Conservation (phyloP, 1,139 yeast genomes). For the Pichia sp. region DNA sequence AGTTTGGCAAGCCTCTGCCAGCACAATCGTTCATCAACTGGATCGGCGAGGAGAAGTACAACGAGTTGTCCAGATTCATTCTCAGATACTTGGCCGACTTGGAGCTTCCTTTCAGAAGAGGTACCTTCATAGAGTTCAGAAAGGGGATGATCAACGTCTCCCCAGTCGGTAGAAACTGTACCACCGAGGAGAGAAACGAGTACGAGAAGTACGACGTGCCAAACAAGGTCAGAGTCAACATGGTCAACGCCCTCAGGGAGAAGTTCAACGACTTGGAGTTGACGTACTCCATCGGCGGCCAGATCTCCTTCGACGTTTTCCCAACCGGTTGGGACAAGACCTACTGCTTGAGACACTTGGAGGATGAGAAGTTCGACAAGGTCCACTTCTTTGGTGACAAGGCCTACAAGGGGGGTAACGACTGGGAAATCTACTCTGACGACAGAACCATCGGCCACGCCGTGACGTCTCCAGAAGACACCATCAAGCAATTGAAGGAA, state of each 20-base stretch:
- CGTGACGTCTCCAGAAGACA: conserved; percentile 83
- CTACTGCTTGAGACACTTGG: conserved; percentile 91
- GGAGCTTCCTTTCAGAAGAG: conserved; percentile 92
- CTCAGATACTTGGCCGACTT: conserved; percentile 77
- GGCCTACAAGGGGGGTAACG: conserved; percentile 96
- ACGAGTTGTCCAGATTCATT: conserved; percentile 78
- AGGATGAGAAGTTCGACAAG: conserved; percentile 71
- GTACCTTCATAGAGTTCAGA: conserved; percentile 97
- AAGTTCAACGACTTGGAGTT: conserved; percentile 78
- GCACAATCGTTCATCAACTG: conserved; percentile 90
- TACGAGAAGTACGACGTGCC: conserved; percentile 78
- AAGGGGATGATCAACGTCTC: conserved; percentile 98
- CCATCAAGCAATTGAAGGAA: conserved; percentile 79
- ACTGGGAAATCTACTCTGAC: conserved; percentile 91
- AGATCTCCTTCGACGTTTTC: conserved; percentile 97
- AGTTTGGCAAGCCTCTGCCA: conserved; percentile 79
- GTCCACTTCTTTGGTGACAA: conserved; percentile 99
- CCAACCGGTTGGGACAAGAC: conserved; percentile 99
- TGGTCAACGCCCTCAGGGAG: conserved; percentile 79
- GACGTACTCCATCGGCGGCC: conserved; percentile 98
- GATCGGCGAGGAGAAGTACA: conserved; percentile 95
- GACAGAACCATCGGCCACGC: conserved; percentile 93
- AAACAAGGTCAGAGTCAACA: conserved; percentile 71
- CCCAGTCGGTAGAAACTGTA: conserved; percentile 97
- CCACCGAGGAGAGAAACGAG: conserved; percentile 87